phyloP scores from a whole-genome alignment of 2,329 filamentous ascomycete genomes.

The Rhynchosporium agropyri region DNA sequence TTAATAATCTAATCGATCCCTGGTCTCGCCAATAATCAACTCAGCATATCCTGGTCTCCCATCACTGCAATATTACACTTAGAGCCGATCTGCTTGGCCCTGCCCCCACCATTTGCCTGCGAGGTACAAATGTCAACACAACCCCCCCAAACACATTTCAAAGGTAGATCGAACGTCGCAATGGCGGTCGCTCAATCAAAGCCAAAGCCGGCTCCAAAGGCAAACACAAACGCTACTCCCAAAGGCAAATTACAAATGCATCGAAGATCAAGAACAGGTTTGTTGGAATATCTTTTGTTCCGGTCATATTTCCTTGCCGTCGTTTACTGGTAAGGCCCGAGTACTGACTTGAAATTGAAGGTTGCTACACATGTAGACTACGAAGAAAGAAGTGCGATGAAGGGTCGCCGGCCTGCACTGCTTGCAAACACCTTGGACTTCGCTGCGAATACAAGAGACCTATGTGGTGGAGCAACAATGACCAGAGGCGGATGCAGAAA shows the following conservation, averaged over 20 bases:
- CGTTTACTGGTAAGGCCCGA: constrained; percentile 62
- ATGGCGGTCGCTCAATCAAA: constrained; percentile 67
- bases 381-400: constrained; percentile 72
- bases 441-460: constrained; percentile 96
- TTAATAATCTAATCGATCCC: constrained; percentile 48
- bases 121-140: constrained; percentile 62
- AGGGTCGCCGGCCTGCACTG: constrained; percentile 62
- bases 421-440: constrained; percentile 72
- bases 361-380: constrained; percentile 70
- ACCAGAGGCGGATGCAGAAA: constrained; percentile 83
- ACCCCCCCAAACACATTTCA: constrained; percentile 59
- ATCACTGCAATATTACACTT: constrained; percentile 33
- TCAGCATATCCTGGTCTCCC: constrained; percentile 36
- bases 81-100: constrained; percentile 33
- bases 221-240: constrained; percentile 50
- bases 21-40: constrained; percentile 42
- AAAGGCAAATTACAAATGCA: constrained; percentile 86
- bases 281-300: constrained; percentile 45
- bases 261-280: constrained; percentile 91
- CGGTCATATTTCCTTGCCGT: constrained; percentile 37
- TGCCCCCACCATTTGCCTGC: constrained; percentile 39
- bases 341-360: constrained; percentile 45
- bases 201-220: constrained; percentile 59
- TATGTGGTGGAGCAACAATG: constrained; percentile 96
- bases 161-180: constrained; percentile 41